Base-by-base conservation (phyloP, 148 eudicot species). In the Cornus florida region DNA sequence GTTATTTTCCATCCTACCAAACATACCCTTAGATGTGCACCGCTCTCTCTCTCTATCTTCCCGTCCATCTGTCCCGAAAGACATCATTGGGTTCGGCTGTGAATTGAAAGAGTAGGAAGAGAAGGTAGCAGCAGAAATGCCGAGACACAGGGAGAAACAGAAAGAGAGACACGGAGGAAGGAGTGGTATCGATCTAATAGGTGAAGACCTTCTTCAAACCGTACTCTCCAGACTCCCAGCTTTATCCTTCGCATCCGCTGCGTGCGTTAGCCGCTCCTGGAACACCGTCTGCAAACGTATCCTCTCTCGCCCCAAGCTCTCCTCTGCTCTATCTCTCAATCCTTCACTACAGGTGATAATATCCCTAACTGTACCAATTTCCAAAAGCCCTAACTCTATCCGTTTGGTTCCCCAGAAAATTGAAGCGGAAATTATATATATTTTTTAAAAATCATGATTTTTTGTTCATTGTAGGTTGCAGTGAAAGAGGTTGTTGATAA, bases 221-320 rank as follows among this genome's bases (percentile, higher is more conserved):
- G 82, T 93, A 31, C 85, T 92, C 33, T 57, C 78, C 23, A 91
- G 89, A 79, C 83, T 96, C 1, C 95, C 98, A 0, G 99, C 98
- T 2, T 48, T 74, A 73, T 81, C 92, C 59, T 93, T 92, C 86
- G 97, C 97, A 7, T 91, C 83, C 9, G 98, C 99, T 1, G 85
- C 98, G 38, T 92, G 95, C 78, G 99, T 96, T 22, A 91, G 82
- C 88, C 95, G 89, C 74, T 64, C 87, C 0, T 96, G 98, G 99
- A 88, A 87, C 38, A 22, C 31, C 79, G 64, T 89, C 38, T 88
- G 90, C 89, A 32, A 56, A 33, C 90, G 86, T 35, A 48, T 93
- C 73, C 93, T 96, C 41, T 84, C 84, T 62, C 84, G 80, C 50
- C 99, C 99, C 17, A 84, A 89, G 62, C 82, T 95, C 75, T 69